phyloP scores from a whole-genome alignment of 2,329 filamentous ascomycete species.

The Ascochyta lentis region DNA sequence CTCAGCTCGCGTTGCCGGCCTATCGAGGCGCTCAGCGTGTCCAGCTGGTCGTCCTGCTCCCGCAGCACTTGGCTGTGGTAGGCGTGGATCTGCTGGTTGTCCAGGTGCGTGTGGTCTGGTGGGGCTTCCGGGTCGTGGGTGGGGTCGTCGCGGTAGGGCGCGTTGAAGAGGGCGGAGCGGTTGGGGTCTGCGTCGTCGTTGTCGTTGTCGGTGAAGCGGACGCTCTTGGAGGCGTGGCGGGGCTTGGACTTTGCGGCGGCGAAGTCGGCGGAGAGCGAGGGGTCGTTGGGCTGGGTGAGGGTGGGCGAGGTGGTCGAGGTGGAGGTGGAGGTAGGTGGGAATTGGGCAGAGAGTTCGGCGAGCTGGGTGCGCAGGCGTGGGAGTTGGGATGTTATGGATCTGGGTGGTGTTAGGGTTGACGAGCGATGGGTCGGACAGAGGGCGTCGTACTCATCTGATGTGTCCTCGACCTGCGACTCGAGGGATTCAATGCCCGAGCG shows the following conservation, averaged over 20 bases:
- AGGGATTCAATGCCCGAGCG: conserved; percentile 78
- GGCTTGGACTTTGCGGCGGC: conserved; percentile 47
- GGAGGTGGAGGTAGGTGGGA: conserved; percentile 55
- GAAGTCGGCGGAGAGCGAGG: conserved; percentile 47
- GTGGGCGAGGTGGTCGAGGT: conserved; percentile 44
- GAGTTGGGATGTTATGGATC: conserved; percentile 62
- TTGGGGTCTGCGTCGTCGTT: conserved; percentile 53
- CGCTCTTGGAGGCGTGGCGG: conserved; percentile 67
- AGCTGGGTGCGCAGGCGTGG: conserved; percentile 75
- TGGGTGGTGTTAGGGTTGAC: conserved; percentile 13
- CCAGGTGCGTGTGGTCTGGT: conserved; percentile 64
- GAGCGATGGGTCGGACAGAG: no score
- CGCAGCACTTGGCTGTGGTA: conserved; percentile 81
- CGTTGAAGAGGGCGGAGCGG: conserved; percentile 64
- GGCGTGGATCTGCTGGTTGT: conserved; percentile 84
- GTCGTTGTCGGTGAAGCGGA: conserved; percentile 76
- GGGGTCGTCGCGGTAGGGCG: conserved; percentile 75
- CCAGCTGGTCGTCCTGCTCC: conserved; percentile 95
- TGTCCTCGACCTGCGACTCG: conserved; percentile 67
- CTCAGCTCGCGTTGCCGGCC: conserved; percentile 88
- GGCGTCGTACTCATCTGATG: conserved; percentile 58
- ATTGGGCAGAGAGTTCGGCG: conserved; percentile 78
- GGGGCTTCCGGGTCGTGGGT: conserved; percentile 44
- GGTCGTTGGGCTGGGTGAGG: conserved; percentile 54
- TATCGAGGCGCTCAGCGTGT: conserved; percentile 83